These are phyloP conservation scores for Globisporangium rhizosaccharum DNA, from an alignment of 352 stramenopile species.

Conservation along the genomic window DNA sequence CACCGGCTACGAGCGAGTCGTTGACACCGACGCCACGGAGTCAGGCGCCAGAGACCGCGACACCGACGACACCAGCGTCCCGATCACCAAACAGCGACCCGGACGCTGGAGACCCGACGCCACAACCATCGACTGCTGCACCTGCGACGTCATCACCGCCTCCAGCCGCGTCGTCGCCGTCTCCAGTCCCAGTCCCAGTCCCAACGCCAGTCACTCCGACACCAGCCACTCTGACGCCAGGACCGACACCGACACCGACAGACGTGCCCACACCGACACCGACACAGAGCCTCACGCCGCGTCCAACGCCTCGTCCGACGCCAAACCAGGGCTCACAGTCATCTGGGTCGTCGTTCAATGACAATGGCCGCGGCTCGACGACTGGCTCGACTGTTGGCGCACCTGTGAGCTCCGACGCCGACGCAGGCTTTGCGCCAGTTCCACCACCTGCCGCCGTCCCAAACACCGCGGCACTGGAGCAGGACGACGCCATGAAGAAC, in stretches of 20 bases:
- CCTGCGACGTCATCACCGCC: neutral
- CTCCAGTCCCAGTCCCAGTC: neutral
- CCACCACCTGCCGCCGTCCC: neutral
- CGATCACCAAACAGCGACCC: neutral
- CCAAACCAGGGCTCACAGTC: constrained; percentile 5
- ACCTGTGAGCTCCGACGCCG: neutral
- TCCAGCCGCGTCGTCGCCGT: neutral
- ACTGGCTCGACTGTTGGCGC: no score
- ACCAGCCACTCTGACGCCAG: neutral
- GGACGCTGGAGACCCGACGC: constrained; percentile 5
- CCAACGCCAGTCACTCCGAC: neutral
- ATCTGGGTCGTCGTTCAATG: constrained; percentile 4
- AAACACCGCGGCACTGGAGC: constrained; percentile 2
- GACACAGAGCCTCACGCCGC: neutral
- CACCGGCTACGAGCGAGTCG: neutral
- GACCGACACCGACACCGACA: neutral
- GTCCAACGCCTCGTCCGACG: constrained; percentile 1
- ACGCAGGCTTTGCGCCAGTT: neutral
- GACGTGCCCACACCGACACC: neutral
- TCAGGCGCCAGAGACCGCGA: neutral
- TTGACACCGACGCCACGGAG: neutral
- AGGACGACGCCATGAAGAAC: constrained; percentile 6
- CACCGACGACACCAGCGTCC: neutral
- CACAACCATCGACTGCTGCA: no score
- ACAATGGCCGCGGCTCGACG: neutral